Conservation (phyloP, 495 filamentous ascomycete genomes). For the Aspergillus indologenus region DNA sequence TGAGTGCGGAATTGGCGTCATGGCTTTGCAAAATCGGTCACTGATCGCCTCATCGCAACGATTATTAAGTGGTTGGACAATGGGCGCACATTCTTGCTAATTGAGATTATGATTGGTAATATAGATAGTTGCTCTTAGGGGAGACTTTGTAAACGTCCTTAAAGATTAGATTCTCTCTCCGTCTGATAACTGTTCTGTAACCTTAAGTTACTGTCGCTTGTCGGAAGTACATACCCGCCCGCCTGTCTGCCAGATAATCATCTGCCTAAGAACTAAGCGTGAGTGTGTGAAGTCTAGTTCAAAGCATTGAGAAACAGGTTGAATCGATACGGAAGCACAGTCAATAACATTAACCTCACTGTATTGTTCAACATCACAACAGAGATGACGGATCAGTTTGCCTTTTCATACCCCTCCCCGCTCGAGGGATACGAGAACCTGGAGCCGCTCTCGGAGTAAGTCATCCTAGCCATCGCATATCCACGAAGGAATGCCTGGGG, state of each 20-base stretch:
- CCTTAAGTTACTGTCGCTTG: no score
- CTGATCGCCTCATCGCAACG: background rate
- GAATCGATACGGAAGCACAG: no score
- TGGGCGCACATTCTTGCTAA: background rate
- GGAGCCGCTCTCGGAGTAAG: constrained; percentile 60
- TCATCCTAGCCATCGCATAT: background rate
- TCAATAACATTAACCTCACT: no score
- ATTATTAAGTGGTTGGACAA: background rate
- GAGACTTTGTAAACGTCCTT: no score
- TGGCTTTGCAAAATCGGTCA: background rate
- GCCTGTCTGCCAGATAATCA: no score
- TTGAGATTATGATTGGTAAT: background rate
- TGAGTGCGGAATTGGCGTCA: constrained; percentile 32
- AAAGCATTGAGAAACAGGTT: no score
- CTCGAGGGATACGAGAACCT: constrained; percentile 63
- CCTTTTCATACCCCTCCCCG: constrained; percentile 59
- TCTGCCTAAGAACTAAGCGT: no score
- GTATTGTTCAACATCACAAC: no score
- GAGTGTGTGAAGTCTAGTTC: no score
- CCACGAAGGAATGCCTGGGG: background rate
- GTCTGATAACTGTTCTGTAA: background rate
- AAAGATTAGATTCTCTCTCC: background rate
- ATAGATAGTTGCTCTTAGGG: no score
- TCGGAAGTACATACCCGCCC: background rate
- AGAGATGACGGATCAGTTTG: constrained; percentile 40